Evolutionary conservation across 768 basidiomycete genomes (phyloP).

Genomic region (Leccinum incarnatum): DNA sequence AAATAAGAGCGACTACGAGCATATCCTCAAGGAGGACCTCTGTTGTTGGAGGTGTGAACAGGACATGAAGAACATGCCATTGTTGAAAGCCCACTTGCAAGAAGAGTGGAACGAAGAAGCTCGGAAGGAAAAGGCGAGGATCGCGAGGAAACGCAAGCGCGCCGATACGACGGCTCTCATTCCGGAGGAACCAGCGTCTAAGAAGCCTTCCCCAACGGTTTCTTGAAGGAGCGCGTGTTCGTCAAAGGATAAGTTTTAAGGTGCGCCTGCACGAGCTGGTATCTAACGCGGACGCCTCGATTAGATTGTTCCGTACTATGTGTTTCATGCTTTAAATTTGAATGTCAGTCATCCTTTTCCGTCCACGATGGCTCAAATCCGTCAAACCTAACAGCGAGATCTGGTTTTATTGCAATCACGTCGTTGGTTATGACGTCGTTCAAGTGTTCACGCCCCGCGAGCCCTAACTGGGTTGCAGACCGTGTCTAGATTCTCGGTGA

Average conservation of each 20-base stretch:
- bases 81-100: conserved; percentile 71
- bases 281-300: neutral
- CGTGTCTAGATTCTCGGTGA: conserved; percentile 30
- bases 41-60: conserved; percentile 68
- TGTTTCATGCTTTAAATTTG: conserved; percentile 4
- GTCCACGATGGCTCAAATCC: neutral
- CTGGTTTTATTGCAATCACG: neutral
- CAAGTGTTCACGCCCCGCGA: neutral
- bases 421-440: neutral
- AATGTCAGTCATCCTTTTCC: conserved; percentile 1
- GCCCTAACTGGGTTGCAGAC: neutral
- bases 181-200: conserved; percentile 11
- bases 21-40: conserved; percentile 63
- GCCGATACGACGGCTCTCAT: neutral
- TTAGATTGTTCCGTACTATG: neutral
- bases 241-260: neutral
- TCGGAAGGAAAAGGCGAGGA: conserved; percentile 40
- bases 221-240: conserved; percentile 1
- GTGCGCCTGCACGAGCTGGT: neutral
- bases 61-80: conserved; percentile 67
- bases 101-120: conserved; percentile 63
- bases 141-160: conserved; percentile 42
- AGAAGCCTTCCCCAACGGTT: conserved; percentile 9
- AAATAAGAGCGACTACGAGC: conserved; percentile 54
- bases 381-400: neutral